Percentiles rank a stretch among this genome's conserved stretches.
Evolutionary conservation across 371 early-diverging fungal genomes (phyloP).

Genomic region (Zychaea mexicana): DNA sequence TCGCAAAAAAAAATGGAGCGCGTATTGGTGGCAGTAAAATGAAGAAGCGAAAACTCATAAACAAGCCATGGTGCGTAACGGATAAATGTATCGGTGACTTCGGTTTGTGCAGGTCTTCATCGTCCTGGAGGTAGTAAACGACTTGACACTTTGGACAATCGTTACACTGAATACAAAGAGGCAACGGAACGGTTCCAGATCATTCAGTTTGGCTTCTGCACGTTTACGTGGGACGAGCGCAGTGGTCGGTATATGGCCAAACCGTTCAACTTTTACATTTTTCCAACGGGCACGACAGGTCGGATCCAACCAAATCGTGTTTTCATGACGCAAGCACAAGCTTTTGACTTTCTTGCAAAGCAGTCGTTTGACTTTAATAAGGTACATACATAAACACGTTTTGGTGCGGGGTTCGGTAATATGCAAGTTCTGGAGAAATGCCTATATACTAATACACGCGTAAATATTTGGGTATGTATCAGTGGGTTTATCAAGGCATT

Average conservation of each 20-base stretch:
- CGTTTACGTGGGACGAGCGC: constrained; percentile 68
- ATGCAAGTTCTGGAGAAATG: too few species aligned
- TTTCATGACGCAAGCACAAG: constrained; percentile 70
- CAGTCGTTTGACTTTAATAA: constrained; percentile 88
- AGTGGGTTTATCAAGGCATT: constrained; percentile 74
- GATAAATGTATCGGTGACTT: too few species aligned
- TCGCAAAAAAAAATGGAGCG: too few species aligned
- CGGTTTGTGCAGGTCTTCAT: constrained; percentile 52
- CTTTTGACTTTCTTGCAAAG: constrained; percentile 77
- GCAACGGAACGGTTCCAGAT: constrained; percentile 65
- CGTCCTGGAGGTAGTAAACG: constrained; percentile 36
- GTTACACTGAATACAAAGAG: constrained; percentile 65
- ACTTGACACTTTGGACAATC: constrained; percentile 57
- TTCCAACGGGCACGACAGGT: constrained; percentile 67
- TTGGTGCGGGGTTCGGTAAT: too few species aligned
- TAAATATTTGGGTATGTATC: background rate
- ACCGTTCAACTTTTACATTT: constrained; percentile 91
- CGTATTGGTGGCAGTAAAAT: too few species aligned
- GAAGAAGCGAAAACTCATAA: too few species aligned
- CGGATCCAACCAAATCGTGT: constrained; percentile 63
- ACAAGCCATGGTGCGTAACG: too few species aligned
- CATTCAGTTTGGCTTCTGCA: constrained; percentile 83
- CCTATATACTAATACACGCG: background rate
- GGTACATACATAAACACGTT: constrained; percentile 13
- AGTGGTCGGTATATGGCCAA: constrained; percentile 70